Evolutionary conservation across 2,329 filamentous ascomycete genomes (phyloP).

Genomic region (Fusarium tuaranense): DNA sequence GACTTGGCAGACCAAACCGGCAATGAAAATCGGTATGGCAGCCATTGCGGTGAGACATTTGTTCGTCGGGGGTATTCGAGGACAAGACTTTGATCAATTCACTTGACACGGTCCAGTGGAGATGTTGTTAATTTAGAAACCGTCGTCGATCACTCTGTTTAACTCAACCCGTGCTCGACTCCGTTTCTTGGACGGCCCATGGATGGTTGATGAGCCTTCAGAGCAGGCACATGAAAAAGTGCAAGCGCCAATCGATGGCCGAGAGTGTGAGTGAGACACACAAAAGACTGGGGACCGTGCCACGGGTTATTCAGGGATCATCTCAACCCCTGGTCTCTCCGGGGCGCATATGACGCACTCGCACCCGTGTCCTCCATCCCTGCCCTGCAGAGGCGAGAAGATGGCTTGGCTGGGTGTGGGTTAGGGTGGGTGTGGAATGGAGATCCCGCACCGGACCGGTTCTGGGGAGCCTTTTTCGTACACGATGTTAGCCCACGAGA

Average conservation of each 20-base stretch:
- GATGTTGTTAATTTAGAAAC: constrained; percentile 27
- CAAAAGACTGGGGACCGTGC: constrained; percentile 33
- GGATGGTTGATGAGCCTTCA: constrained; percentile 15
- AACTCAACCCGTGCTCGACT: constrained; percentile 31
- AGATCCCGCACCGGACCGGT: constrained; percentile 40
- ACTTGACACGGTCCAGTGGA: constrained; percentile 14
- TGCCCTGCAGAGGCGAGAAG: constrained; percentile 38
- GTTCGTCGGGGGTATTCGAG: neutral
- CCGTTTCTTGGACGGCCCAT: constrained; percentile 30
- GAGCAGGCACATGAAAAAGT: constrained; percentile 7
- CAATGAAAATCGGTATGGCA: neutral
- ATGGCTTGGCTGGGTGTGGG: constrained; percentile 28
- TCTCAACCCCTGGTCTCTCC: constrained; percentile 34
- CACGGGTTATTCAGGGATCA: constrained; percentile 35
- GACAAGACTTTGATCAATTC: constrained; percentile 1
- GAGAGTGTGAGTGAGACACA: constrained; percentile 40
- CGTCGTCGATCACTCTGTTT: constrained; percentile 32
- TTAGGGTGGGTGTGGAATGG: constrained; percentile 34
- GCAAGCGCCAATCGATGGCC: constrained; percentile 24
- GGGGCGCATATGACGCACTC: constrained; percentile 46
- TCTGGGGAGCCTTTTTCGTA: constrained; percentile 25
- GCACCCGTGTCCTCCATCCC: constrained; percentile 40
- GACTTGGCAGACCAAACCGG: neutral
- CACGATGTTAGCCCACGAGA: constrained; percentile 26
- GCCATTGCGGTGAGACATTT: constrained; percentile 1